Evolutionary conservation across 805 yeast species (phyloP), one percentile per base, ranked within the genome.

Genomic region (Nakazawaea siamensis): DNA sequence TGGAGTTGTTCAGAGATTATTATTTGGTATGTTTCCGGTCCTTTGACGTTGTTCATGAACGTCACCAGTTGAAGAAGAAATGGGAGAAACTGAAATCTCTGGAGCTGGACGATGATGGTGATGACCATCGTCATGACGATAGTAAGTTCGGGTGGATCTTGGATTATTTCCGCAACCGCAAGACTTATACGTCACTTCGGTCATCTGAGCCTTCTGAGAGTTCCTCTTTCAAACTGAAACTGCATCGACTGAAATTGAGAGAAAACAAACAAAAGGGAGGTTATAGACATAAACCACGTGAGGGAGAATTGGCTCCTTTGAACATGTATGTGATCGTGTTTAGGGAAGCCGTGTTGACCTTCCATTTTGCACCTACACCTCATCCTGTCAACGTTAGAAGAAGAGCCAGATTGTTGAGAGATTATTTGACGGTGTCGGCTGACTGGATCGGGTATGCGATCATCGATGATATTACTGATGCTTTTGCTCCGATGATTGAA

Each of bases 371-470:
- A 8, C 90, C 96, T 10, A 86, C 97, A 0, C 95, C 96, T 3
- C 98, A 92, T 56, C 94, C 97, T 0, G 83, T 87, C 32, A 92
- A 92, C 51, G 98, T 92, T 21, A 73, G 98, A 46, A 71, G 97
- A 54, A 74, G 98, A 54, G 94, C 95, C 0, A 68, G 98, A 38
- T 61, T 92, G 43, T 66, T 90, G 43, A 69, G 80, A 42, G 98
- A 92, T 54, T 90, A 88, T 51, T 63, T 92, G 42, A 85, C 84
- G 2, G 95, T 92, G 4, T 75, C 90, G 2, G 76, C 97, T 0
- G 97, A 92, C 55, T 92, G 98, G 98, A 80, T 92, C 30, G 90
- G 96, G 1, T 92, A 92, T 58, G 97, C 97, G 0, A 61, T 92
- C 43, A 85, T 92, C 47, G 98, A 92, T 62, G 97, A 92, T 54